Evolutionary conservation across 495 filamentous ascomycete genomes (phyloP), one percentile per base, ranked within the genome.

Genomic region (Amphirosellinia nigrospora): DNA sequence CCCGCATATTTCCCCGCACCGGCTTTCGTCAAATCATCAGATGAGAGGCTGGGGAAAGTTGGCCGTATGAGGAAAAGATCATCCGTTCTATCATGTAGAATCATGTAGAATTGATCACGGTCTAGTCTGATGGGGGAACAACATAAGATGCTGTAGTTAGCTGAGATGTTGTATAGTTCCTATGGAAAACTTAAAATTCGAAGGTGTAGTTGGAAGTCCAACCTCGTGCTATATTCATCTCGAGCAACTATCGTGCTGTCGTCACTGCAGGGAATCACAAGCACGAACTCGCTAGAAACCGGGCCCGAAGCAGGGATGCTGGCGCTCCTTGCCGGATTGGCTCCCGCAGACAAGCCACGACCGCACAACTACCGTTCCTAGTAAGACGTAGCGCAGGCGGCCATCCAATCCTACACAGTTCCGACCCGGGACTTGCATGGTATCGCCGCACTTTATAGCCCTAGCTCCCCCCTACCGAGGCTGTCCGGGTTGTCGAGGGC

Each of bases 311-410:
- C 64, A 66, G 50, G 64, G 64, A 28, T n/a, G 63, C 64, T 34
- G 10, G 32, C 26, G 48, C 36, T n/a, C 15, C 30, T 56, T 56
- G 11, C 64, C 64, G n/a, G n/a, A 66, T 66, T 66, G 46, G 55
- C 55, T 60, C 30, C 36, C 39, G 19, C 23, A 21, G 28, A 15
- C 26, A 50, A 61, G 66, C 66, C 66, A 68, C 28, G 50, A 50
- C 66, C 66, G 38, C 39, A 61, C 55, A 68, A 68, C 66, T 68
- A 55, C 66, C 66, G 55, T 68, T 68, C 55, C 66, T 43, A 68
- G 66, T 61, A 68, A 61, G 66, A 48, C 41, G 28, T 10, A 19
- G 38, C 21, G 11, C 34, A 34, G 23, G 19, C 30, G 4, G 16
- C 23, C 65, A 26, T 36, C 65, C 65, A 68, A 68, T 68, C 39